Conservation (phyloP, 2,329 filamentous ascomycete species). For the Balansia obtecta region DNA sequence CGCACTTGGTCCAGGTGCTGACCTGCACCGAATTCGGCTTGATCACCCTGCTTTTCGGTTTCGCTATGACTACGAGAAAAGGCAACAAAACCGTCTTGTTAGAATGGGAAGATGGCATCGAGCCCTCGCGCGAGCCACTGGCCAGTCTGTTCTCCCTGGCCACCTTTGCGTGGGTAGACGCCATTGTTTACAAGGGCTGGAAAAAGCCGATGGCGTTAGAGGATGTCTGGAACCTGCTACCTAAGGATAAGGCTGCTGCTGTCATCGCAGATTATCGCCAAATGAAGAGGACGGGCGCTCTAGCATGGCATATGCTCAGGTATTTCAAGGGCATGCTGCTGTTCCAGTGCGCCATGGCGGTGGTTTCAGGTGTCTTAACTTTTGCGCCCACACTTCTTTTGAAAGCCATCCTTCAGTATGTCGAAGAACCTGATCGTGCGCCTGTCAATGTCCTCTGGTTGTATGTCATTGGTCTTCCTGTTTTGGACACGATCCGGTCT, state of each 20-base stretch:
- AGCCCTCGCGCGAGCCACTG: constrained; percentile 75
- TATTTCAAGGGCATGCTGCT: constrained; percentile 72
- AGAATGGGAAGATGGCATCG: constrained; percentile 79
- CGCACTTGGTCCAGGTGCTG: constrained; percentile 48
- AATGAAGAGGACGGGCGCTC: constrained; percentile 64
- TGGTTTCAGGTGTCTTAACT: constrained; percentile 68
- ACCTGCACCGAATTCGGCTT: constrained; percentile 64
- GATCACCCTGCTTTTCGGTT: constrained; percentile 58
- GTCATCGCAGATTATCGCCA: constrained; percentile 77
- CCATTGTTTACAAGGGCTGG: constrained; percentile 82
- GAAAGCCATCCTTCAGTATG: constrained; percentile 83
- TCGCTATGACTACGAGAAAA: constrained; percentile 73
- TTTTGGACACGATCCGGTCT: constrained; percentile 71
- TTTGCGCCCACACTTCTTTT: constrained; percentile 87
- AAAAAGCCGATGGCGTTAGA: constrained; percentile 69
- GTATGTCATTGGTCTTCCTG: constrained; percentile 80
- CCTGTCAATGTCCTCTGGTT: constrained; percentile 89
- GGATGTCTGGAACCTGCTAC: constrained; percentile 83
- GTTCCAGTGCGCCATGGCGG: constrained; percentile 68
- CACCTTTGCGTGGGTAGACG: constrained; percentile 84
- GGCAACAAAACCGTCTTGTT: constrained; percentile 82
- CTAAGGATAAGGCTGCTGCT: constrained; percentile 74
- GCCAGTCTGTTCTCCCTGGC: constrained; percentile 81
- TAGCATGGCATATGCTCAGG: constrained; percentile 69
- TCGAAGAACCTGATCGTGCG: constrained; percentile 66